Percentiles rank a stretch among this genome's conserved stretches.
Conservation (phyloP, 2,329 filamentous ascomycete genomes). For the Microcyclosporella mali region DNA sequence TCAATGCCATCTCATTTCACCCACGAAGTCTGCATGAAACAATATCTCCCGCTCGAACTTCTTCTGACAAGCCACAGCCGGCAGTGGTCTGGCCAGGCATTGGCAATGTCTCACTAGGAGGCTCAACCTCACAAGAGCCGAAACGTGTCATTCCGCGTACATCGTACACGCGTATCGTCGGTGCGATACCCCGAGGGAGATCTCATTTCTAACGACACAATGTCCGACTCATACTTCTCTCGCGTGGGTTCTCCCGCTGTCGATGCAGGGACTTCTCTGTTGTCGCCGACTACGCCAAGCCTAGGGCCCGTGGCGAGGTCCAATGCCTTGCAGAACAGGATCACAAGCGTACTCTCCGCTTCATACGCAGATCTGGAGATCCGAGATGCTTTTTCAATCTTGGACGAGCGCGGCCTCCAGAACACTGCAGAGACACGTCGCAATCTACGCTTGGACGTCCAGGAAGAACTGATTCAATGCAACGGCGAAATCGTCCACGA, state of each 20-base stretch:
- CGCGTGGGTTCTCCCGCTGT: slow-evolving; percentile 16
- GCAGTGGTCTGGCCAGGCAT: too few species aligned
- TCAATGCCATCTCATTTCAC: too few species aligned
- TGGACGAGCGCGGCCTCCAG: slow-evolving; percentile 64
- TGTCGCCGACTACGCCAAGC: slow-evolving; percentile 16
- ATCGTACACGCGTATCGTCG: neutral
- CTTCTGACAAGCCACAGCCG: too few species aligned
- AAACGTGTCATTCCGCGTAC: neutral
- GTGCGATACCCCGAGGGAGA: neutral
- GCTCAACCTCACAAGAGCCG: neutral
- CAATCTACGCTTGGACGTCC: slow-evolving; percentile 71
- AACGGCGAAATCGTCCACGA: slow-evolving; percentile 85
- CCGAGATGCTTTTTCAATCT: slow-evolving; percentile 69
- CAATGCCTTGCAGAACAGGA: slow-evolving; percentile 71
- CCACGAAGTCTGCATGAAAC: too few species aligned
- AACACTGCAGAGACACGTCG: slow-evolving; percentile 76
- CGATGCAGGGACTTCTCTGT: slow-evolving; percentile 3
- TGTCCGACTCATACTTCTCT: slow-evolving; percentile 25
- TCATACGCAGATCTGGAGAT: slow-evolving; percentile 93
- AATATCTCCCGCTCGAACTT: too few species aligned
- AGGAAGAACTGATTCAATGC: slow-evolving; percentile 86
- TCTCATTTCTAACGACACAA: slow-evolving; percentile 5
- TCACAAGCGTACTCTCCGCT: slow-evolving; percentile 78
- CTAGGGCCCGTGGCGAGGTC: slow-evolving; percentile 31
- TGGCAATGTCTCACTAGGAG: too few species aligned